Conservation (phyloP, 768 basidiomycete species). For the Naganishia kalamii region DNA sequence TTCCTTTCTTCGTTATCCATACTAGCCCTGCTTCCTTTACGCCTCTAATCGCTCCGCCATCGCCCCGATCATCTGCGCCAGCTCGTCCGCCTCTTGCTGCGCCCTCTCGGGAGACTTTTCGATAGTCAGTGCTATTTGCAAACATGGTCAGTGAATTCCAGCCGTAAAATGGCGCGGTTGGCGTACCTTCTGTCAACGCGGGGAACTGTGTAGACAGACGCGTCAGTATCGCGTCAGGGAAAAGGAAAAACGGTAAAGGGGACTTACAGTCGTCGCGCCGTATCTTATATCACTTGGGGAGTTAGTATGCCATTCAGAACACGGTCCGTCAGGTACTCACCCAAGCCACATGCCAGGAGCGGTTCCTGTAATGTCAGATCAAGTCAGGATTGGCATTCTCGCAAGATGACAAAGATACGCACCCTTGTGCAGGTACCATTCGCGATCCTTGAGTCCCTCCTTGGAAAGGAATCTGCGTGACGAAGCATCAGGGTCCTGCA, state of each 20-base stretch:
- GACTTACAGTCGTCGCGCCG: slow-evolving; percentile 38
- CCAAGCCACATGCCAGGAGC: slow-evolving; percentile 46
- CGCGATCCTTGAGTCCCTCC: slow-evolving; percentile 42
- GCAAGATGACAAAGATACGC: neutral
- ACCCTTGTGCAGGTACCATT: slow-evolving; percentile 47
- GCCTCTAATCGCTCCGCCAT: slow-evolving; percentile 20
- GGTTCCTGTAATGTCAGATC: slow-evolving; percentile 4
- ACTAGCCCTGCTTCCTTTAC: too few relatives aligned
- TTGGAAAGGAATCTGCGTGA: slow-evolving; percentile 36
- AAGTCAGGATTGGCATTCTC: neutral
- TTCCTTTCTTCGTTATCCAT: too few relatives aligned
- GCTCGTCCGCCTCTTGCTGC: slow-evolving; percentile 42
- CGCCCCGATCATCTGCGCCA: slow-evolving; percentile 24
- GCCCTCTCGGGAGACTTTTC: slow-evolving; percentile 35
- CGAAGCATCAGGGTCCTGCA: neutral
- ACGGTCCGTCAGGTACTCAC: neutral
- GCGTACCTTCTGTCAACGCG: slow-evolving; percentile 19
- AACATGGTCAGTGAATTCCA: too few relatives aligned
- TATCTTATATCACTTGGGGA: slow-evolving; percentile 18
- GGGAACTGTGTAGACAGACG: neutral
- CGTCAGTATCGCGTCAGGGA: neutral
- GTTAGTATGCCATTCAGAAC: neutral
- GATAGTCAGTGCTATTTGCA: slow-evolving; percentile 36
- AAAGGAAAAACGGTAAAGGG: neutral
- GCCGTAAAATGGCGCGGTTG: neutral